Percentiles rank a stretch among this genome's conserved stretches.
Conservation (phyloP, 2,329 filamentous ascomycete species). For the Cadophora gregata region DNA sequence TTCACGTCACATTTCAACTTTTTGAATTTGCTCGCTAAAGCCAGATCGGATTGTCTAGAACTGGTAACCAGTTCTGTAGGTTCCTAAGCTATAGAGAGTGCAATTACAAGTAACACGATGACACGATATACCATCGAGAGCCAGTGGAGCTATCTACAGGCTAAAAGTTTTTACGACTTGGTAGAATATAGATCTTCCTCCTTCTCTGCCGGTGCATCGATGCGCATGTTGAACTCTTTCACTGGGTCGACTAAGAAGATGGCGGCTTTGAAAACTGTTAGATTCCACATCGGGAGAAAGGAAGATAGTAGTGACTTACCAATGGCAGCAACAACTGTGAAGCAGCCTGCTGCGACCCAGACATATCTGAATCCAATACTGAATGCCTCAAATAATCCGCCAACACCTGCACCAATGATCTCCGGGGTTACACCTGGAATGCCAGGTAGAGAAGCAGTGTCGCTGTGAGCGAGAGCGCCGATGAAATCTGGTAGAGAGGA, state of each 20-base stretch:
- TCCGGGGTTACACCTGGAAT: constrained; percentile 43
- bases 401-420: constrained; percentile 42
- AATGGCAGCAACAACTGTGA: constrained; percentile 41
- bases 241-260: constrained; percentile 45
- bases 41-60: background rate
- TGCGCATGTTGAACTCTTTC: constrained; percentile 48
- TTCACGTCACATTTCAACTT: too few species aligned
- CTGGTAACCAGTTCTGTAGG: background rate
- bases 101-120: background rate
- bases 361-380: constrained; percentile 43
- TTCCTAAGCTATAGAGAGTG: background rate
- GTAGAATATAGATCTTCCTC: constrained; percentile 43
- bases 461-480: constrained; percentile 37
- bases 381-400: constrained; percentile 43
- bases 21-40: background rate
- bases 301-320: constrained; percentile 16
- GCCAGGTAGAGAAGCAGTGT: constrained; percentile 38
- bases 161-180: background rate
- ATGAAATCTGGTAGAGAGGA: constrained; percentile 41
- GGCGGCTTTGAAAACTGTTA: constrained; percentile 20
- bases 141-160: background rate
- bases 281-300: background rate
- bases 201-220: constrained; percentile 48
- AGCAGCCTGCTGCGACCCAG: constrained; percentile 45
- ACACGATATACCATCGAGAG: background rate